These are phyloP conservation scores for Cyberlindnera japonica DNA, from an alignment of 805 yeast species.

Conservation along the genomic window DNA sequence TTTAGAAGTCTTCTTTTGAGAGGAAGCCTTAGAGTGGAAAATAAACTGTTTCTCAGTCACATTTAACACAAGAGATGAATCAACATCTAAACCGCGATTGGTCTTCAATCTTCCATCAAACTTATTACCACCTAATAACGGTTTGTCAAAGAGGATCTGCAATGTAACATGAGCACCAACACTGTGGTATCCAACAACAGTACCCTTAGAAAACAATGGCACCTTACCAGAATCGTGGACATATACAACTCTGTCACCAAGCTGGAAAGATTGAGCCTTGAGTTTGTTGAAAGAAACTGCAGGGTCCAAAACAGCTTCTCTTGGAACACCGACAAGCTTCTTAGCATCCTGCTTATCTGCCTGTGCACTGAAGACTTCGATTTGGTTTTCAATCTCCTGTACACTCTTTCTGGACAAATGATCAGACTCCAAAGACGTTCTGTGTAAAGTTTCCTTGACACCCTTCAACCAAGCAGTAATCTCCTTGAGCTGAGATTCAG, in stretches of 20 bases:
- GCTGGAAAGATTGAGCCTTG: constrained; percentile 67
- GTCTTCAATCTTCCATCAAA: constrained; percentile 74
- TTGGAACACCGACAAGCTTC: constrained; percentile 78
- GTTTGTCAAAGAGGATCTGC: constrained; percentile 79
- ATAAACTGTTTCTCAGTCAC: constrained; percentile 70
- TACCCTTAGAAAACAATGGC: constrained; percentile 83
- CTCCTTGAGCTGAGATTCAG: constrained; percentile 27
- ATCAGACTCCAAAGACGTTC: constrained; percentile 75
- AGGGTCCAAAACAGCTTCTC: constrained; percentile 77
- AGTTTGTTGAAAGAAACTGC: constrained; percentile 65
- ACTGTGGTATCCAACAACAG: constrained; percentile 75
- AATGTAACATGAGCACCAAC: constrained; percentile 51
- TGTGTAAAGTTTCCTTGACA: constrained; percentile 51
- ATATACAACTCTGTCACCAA: constrained; percentile 89
- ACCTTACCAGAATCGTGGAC: constrained; percentile 86
- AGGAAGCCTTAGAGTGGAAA: constrained; percentile 66
- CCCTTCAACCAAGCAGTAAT: constrained; percentile 42
- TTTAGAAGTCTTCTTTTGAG: constrained; percentile 23
- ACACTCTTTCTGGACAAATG: constrained; percentile 66
- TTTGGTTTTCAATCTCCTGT: constrained; percentile 59
- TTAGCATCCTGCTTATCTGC: constrained; percentile 47
- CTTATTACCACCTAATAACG: constrained; percentile 76
- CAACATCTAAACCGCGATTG: constrained; percentile 81
- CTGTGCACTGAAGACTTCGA: constrained; percentile 42
- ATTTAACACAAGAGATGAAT: constrained; percentile 77